phyloP scores from a whole-genome alignment of 2,329 filamentous ascomycete genomes.

The Botrytis medusae region DNA sequence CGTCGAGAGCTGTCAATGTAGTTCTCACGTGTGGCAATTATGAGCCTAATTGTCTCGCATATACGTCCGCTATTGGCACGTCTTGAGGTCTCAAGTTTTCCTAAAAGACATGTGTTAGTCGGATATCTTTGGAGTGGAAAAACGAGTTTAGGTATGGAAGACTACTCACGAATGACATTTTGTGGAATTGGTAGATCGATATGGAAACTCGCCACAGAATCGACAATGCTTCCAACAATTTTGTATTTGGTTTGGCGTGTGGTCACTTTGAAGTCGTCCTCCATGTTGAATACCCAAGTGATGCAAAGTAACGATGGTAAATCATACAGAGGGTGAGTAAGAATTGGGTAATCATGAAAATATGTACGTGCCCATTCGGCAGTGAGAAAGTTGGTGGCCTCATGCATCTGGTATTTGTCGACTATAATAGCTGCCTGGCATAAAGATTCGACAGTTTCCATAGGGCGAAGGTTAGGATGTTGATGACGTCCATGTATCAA shows the following conservation, averaged over 20 bases:
- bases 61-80: neutral
- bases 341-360: neutral
- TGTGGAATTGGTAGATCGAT: neutral
- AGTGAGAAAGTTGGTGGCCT: neutral
- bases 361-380: neutral
- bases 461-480: neutral
- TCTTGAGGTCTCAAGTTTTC: neutral
- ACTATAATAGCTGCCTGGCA: neutral
- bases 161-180: neutral
- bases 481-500: neutral
- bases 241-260: neutral
- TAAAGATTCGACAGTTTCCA: neutral
- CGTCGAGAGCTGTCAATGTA: neutral
- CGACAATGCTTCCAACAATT: neutral
- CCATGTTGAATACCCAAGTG: neutral
- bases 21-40: neutral
- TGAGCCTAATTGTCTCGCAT: neutral
- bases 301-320: neutral
- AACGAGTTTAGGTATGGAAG: neutral
- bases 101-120: neutral
- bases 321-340: neutral
- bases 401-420: neutral
- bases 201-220: neutral
- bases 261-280: neutral
- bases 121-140: neutral